These are phyloP conservation scores for Coffea humblotiana DNA, from an alignment of 305 asterid species.

Conservation along the genomic window DNA sequence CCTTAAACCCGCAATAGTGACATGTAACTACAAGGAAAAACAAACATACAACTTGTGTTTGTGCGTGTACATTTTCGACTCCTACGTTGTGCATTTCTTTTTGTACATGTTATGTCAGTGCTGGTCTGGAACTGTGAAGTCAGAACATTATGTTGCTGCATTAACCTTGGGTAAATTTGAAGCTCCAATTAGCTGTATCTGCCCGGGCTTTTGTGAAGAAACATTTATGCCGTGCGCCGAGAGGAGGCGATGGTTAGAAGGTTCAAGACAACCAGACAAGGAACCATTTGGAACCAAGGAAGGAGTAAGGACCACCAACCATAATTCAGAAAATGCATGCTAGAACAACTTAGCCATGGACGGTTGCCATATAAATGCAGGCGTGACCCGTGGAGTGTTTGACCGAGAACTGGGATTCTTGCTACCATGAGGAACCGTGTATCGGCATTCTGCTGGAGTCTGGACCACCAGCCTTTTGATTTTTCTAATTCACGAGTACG, in stretches of 20 bases:
- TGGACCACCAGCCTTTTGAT: neutral
- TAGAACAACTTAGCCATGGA: neutral
- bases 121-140: neutral
- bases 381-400: neutral
- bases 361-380: slow-evolving; percentile 4
- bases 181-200: neutral
- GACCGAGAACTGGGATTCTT: neutral
- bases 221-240: neutral
- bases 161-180: neutral
- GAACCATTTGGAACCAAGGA: neutral
- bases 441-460: too few relatives aligned
- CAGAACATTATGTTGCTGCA: neutral
- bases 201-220: neutral
- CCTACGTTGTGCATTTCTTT: neutral
- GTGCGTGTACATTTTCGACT: neutral
- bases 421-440: neutral
- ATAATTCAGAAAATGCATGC: neutral
- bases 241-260: neutral
- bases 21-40: neutral
- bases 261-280: neutral
- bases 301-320: neutral
- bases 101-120: neutral
- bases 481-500: neutral
- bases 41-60: neutral
- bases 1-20: neutral